phyloP scores from a whole-genome alignment of 805 yeast genomes.

The Wickerhamomyces chambardii region DNA sequence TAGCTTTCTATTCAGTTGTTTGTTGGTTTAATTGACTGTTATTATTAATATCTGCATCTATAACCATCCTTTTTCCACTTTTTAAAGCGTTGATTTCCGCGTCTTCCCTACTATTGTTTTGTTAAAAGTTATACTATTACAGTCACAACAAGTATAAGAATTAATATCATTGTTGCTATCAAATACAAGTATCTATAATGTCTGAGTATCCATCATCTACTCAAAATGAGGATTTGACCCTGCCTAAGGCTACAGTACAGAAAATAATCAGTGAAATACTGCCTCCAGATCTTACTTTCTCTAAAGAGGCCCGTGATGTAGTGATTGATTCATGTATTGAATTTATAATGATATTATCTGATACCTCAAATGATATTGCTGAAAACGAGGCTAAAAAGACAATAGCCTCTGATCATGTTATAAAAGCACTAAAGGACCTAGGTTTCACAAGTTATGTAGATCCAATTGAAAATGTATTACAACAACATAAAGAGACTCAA shows the following conservation, averaged over 20 bases:
- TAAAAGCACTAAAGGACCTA: constrained; percentile 78
- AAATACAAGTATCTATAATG: too few relatives aligned
- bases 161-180: too few relatives aligned
- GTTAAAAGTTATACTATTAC: too few relatives aligned
- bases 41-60: too few relatives aligned
- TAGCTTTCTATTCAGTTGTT: too few relatives aligned
- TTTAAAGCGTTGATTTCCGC: too few relatives aligned
- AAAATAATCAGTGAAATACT: constrained; percentile 86
- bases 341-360: constrained; percentile 88
- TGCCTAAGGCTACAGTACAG: constrained; percentile 82
- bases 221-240: constrained; percentile 31
- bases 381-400: constrained; percentile 95
- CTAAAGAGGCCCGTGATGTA: constrained; percentile 92
- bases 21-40: too few relatives aligned
- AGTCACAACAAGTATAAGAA: too few relatives aligned
- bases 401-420: constrained; percentile 92
- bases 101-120: too few relatives aligned
- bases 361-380: constrained; percentile 92
- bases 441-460: constrained; percentile 84
- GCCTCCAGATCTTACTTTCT: constrained; percentile 79
- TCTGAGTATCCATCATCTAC: neutral
- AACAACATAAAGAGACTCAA: constrained; percentile 80
- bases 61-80: too few relatives aligned
- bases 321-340: constrained; percentile 94
- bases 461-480: constrained; percentile 68